A percentile compares a stretch with the other conserved stretches of the same genome.
Evolutionary conservation across 345 rosid species (phyloP).

Genomic region (Eucalyptus pauciflora): DNA sequence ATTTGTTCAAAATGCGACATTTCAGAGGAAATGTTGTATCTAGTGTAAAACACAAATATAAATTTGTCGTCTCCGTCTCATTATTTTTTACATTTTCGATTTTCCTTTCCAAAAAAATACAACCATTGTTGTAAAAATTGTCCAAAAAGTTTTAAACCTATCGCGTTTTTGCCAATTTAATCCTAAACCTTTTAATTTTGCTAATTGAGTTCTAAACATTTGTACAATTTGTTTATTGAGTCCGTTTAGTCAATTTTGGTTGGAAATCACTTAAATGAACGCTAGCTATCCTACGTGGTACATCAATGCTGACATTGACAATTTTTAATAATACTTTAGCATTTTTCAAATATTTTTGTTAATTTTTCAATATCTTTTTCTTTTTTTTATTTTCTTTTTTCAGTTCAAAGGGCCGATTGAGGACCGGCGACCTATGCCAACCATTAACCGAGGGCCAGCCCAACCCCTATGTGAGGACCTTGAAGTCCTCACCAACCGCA

Average conservation of each 20-base stretch:
- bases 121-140: accelerated
- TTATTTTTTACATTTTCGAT: background rate
- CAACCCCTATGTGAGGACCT: background rate
- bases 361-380: too few relatives aligned
- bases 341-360: too few relatives aligned
- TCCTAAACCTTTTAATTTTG: accelerated
- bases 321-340: too few relatives aligned
- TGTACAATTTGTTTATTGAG: too few relatives aligned
- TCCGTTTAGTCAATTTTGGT: too few relatives aligned
- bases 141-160: too few relatives aligned
- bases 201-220: accelerated
- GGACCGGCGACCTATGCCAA: background rate
- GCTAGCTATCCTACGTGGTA: accelerated
- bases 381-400: too few relatives aligned
- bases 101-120: background rate
- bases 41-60: too few relatives aligned
- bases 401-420: accelerated
- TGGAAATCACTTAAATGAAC: accelerated
- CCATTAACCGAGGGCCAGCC: background rate
- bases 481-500: accelerated
- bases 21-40: background rate
- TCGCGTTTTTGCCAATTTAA: accelerated
- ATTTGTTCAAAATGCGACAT: background rate
- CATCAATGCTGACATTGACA: accelerated
- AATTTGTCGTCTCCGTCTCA: background rate